Conservation (phyloP, 208 protist genomes). For the Acanthamoeba castellanii region DNA sequence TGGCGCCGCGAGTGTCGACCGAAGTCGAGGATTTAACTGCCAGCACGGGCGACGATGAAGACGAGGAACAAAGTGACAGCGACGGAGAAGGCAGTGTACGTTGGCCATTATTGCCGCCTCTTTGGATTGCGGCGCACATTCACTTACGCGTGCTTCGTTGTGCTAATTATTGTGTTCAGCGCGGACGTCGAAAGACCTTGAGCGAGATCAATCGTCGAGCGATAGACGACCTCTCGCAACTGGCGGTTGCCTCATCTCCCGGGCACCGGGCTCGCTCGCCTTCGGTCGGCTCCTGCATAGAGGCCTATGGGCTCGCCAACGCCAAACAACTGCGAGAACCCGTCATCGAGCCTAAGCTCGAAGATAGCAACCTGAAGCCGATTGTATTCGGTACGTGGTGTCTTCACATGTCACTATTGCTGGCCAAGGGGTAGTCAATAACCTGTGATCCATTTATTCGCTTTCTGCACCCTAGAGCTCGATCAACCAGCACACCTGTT, state of each 20-base stretch:
- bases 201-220: not conserved
- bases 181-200: not conserved
- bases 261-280: conserved; percentile 39
- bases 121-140: no score
- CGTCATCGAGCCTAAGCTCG: not conserved
- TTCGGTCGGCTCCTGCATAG: not conserved
- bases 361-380: conserved; percentile 26
- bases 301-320: not conserved
- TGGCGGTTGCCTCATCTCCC: not conserved
- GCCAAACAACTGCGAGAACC: not conserved
- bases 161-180: not conserved
- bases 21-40: not conserved
- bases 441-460: not conserved
- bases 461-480: not conserved
- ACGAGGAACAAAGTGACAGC: not conserved
- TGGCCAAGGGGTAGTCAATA: not conserved
- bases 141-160: not conserved
- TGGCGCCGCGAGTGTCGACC: not conserved
- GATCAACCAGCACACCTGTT: conserved; percentile 50
- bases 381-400: conserved; percentile 9
- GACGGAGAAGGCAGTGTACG: not conserved
- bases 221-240: not conserved
- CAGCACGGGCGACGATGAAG: not conserved
- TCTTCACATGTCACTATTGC: not conserved
- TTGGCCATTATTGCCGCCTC: not conserved